Percentiles rank a stretch among this genome's conserved stretches.
phyloP scores from a whole-genome alignment of 768 basidiomycete genomes.

The Thelephora ganbajun region DNA sequence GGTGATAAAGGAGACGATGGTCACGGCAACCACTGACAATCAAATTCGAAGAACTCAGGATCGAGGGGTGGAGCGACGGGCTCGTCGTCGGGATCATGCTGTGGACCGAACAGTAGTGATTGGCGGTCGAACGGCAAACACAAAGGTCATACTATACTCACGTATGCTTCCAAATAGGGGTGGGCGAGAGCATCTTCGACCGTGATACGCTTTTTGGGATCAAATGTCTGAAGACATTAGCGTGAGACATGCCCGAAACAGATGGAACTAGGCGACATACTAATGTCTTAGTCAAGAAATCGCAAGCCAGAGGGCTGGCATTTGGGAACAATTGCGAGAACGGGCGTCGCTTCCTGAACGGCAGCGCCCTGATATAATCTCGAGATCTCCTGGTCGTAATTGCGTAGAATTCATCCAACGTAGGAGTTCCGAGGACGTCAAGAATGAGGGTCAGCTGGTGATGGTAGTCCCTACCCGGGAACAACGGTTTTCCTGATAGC shows the following conservation, averaged over 20 bases:
- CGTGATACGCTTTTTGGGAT: constrained; percentile 92
- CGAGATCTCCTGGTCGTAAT: constrained; percentile 86
- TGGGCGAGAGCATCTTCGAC: constrained; percentile 93
- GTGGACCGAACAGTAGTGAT: background rate
- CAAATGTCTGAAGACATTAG: constrained; percentile 57
- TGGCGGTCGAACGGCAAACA: background rate
- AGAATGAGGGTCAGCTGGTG: constrained; percentile 92
- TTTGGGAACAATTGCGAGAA: constrained; percentile 85
- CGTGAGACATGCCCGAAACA: background rate
- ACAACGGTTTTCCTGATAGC: constrained; percentile 24
- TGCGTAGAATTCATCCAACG: constrained; percentile 94
- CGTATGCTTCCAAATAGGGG: constrained; percentile 89
- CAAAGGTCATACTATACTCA: constrained; percentile 22
- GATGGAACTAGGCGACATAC: constrained; percentile 22
- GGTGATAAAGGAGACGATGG: background rate
- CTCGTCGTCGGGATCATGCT: constrained; percentile 96
- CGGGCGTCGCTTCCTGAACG: constrained; percentile 78
- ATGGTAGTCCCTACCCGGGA: constrained; percentile 76
- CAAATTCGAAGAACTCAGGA: constrained; percentile 95
- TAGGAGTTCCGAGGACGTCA: constrained; percentile 93
- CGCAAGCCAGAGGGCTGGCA: constrained; percentile 65
- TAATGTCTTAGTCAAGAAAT: constrained; percentile 75
- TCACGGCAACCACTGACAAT: constrained; percentile 38
- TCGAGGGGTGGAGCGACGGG: constrained; percentile 92
- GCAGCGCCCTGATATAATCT: constrained; percentile 90